Evolutionary conservation across 177 flowering plant genomes (phyloP).

Genomic region (Tripterygium wilfordii): DNA sequence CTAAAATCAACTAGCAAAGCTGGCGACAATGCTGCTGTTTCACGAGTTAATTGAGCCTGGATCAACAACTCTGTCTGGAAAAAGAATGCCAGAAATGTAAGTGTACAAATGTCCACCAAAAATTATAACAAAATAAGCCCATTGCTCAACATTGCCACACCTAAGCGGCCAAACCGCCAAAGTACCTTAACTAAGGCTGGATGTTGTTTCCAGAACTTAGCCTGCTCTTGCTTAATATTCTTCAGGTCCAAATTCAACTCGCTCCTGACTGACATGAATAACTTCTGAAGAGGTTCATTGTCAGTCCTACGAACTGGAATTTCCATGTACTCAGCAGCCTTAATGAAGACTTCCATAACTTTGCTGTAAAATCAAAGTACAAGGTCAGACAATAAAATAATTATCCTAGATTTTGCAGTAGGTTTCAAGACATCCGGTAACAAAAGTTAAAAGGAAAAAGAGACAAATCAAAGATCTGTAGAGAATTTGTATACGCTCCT

Average conservation of each 20-base stretch:
- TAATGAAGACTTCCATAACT: slow-evolving; percentile 92
- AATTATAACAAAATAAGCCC: background rate
- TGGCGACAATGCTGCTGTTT: slow-evolving; percentile 57
- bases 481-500: no score
- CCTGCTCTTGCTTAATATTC: slow-evolving; percentile 91
- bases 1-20: slow-evolving; percentile 64
- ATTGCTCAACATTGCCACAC: no score
- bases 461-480: no score
- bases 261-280: slow-evolving; percentile 79
- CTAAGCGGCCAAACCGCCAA: background rate
- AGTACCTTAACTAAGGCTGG: slow-evolving; percentile 80
- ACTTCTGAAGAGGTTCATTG: slow-evolving; percentile 81
- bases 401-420: no score
- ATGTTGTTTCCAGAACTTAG: slow-evolving; percentile 98
- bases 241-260: slow-evolving; percentile 88
- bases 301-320: slow-evolving; percentile 92
- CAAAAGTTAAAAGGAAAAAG: no score
- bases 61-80: slow-evolving; percentile 86
- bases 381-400: background rate
- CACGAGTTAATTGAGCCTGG: slow-evolving; percentile 89
- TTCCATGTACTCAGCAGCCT: slow-evolving; percentile 94
- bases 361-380: slow-evolving; percentile 52
- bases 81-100: slow-evolving; percentile 8
- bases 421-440: no score
- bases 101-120: slow-evolving; percentile 4